Evolutionary conservation across 202 grass and related monocot genomes (phyloP).

Genomic region (Musa balbisiana): DNA sequence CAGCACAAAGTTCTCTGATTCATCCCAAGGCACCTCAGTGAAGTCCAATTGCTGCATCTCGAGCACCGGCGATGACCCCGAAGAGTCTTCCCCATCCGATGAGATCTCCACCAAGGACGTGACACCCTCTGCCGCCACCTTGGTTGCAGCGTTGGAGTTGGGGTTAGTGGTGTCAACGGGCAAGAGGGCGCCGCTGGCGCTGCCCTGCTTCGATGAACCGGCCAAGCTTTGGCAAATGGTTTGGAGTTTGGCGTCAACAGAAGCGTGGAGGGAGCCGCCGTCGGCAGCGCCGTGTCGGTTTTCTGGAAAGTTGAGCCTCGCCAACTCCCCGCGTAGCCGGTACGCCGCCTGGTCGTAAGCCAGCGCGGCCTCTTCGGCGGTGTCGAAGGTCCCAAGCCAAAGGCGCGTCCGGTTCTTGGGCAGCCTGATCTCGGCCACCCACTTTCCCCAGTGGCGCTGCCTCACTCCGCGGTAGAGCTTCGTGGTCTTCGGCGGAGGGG

Average conservation of each 20-base stretch:
- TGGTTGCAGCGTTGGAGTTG: too few species aligned
- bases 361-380: conserved; percentile 84
- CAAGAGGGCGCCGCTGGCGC: conserved; percentile 6
- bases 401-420: conserved; percentile 92
- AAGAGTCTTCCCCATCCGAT: conserved; percentile 33
- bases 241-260: conserved; percentile 88
- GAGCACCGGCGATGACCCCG: conserved; percentile 29
- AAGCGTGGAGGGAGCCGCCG: conserved; percentile 55
- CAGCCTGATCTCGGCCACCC: conserved; percentile 97
- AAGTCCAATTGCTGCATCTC: conserved; percentile 86
- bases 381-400: conserved; percentile 98
- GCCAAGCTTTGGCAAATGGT: conserved; percentile 61
- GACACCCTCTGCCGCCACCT: too few species aligned
- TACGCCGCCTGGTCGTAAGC: conserved; percentile 97
- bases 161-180: too few species aligned
- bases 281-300: conserved; percentile 40
- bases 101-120: conserved; percentile 27
- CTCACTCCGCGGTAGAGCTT: conserved; percentile 94
- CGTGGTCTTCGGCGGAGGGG: conserved; percentile 29
- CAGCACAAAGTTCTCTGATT: conserved; percentile 74
- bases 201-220: conserved; percentile 29
- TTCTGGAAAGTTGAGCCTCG: conserved; percentile 82
- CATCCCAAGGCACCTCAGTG: conserved; percentile 89
- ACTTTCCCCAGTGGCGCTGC: conserved; percentile 99
- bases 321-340: conserved; percentile 78